Evolutionary conservation across 2,329 filamentous ascomycete species (phyloP), one percentile per base, ranked within the genome.

Genomic region (Ascomycota sp.): DNA sequence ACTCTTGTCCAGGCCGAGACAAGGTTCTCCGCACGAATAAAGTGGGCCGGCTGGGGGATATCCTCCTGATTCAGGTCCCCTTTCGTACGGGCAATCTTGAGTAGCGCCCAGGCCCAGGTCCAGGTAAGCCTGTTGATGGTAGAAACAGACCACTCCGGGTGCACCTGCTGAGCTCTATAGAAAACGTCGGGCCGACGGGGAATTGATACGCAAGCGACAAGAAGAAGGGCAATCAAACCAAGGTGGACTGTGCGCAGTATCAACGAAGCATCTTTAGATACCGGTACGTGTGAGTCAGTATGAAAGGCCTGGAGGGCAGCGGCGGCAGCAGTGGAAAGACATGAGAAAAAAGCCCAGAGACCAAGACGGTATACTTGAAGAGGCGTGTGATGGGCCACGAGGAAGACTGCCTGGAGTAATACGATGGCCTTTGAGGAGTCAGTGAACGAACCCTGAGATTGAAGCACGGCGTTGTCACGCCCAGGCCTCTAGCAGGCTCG

Each of bases 171-270:
- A 24, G 60, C 70, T 29, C 72, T 40, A 43, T 62, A 57, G 44
- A 62, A 79, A 12, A 83, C 70, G 35, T 72, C 60, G 4, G 78
- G 78, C 9, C 78, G 63, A 30, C 78, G 64, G 4, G 74, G 75
- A 10, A 82, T 55, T 1, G 62, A 59, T 9, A 75, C 39, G 40
- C 63, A 64, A 11, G 58, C 52, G 31, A 66, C 40, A 10, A 55
- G 51, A 12, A 69, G 51, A n/a, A 68, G 25, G 10, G 56, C 49
- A 9, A 57, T 47, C 7, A 47, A 50, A 13, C 69, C 45, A 36
- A 21, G 16, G 16, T 71, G 66, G 2, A 54, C 49, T 1, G 59
- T 46, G 27, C 68, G 53, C 24, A 56, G 45, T 31, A 48, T 59
- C 10, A 73, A 52, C 1, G 52, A 48, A 25, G 66, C 48, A 43